Conservation (phyloP, 331 rosid species). For the Rhamnella rubrinervis region DNA sequence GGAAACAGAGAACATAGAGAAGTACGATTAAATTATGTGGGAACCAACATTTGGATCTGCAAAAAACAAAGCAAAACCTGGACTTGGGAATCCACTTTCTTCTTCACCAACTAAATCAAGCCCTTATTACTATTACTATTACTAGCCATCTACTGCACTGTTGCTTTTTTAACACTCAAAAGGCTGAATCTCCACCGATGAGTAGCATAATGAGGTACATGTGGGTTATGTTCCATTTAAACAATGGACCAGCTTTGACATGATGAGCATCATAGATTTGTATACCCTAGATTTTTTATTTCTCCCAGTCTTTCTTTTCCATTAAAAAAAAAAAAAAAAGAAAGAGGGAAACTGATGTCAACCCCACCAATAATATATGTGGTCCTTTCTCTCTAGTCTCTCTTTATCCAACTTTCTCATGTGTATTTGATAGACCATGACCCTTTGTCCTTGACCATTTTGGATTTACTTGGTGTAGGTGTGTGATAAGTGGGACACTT, state of each 20-base stretch:
- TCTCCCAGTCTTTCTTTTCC: slow-evolving; percentile 1
- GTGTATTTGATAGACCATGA: too few relatives aligned
- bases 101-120: background rate
- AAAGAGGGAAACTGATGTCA: slow-evolving; percentile 39
- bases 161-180: background rate
- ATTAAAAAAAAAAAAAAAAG: background rate
- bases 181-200: too few relatives aligned
- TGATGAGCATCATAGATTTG: slow-evolving; percentile 29
- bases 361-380: slow-evolving; percentile 21
- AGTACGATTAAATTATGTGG: too few relatives aligned
- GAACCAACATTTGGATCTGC: too few relatives aligned
- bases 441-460: too few relatives aligned
- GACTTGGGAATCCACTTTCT: too few relatives aligned
- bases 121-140: too few relatives aligned
- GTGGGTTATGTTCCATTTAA: slow-evolving; percentile 16
- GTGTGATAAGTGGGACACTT: too few relatives aligned
- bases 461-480: too few relatives aligned
- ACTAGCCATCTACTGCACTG: background rate
- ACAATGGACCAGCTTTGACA: slow-evolving; percentile 27
- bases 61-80: too few relatives aligned
- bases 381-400: slow-evolving; percentile 16
- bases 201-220: slow-evolving; percentile 9
- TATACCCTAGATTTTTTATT: slow-evolving; percentile 28
- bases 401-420: slow-evolving; percentile 12
- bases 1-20: too few relatives aligned